These are phyloP conservation scores for Pilatotrama ljubarskyi DNA, from an alignment of 768 basidiomycete species.

Conservation along the genomic window DNA sequence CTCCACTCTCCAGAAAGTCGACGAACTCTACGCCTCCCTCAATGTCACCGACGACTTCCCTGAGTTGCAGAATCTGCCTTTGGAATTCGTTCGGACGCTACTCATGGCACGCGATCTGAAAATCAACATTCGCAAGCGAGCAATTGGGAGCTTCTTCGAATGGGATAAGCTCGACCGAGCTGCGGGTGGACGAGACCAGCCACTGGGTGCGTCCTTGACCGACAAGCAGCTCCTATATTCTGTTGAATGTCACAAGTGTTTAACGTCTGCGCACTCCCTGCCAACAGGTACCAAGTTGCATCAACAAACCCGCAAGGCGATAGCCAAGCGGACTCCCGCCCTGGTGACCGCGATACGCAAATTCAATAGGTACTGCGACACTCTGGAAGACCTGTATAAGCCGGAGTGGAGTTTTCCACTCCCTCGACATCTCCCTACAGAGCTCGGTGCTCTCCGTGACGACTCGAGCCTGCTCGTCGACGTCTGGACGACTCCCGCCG, in stretches of 20 bases:
- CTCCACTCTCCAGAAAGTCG: conserved; percentile 25
- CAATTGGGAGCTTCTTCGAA: conserved; percentile 38
- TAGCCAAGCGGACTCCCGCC: conserved; percentile 33
- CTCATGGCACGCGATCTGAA: conserved; percentile 41
- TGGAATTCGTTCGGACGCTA: conserved; percentile 34
- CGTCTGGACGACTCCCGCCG: conserved; percentile 34
- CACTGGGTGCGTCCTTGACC: conserved; percentile 37
- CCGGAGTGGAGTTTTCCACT: conserved; percentile 33
- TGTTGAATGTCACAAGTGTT: not conserved
- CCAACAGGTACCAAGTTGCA: conserved; percentile 37
- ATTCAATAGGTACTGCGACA: conserved; percentile 31
- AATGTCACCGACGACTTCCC: conserved; percentile 37
- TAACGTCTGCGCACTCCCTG: conserved; percentile 15
- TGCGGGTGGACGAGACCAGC: conserved; percentile 28
- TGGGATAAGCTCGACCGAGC: conserved; percentile 40
- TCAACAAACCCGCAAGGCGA: conserved; percentile 35
- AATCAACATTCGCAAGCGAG: conserved; percentile 38
- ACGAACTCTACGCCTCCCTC: conserved; percentile 36
- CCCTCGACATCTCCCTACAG: conserved; percentile 34
- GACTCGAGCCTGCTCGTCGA: conserved; percentile 37
- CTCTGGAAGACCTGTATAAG: conserved; percentile 25
- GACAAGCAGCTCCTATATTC: too few species aligned
- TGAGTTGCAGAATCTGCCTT: conserved; percentile 31
- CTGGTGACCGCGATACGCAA: conserved; percentile 33
- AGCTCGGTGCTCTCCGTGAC: conserved; percentile 24